Base-by-base conservation (phyloP, 2,329 filamentous ascomycete species). In the Pseudogymnoascus sp. region DNA sequence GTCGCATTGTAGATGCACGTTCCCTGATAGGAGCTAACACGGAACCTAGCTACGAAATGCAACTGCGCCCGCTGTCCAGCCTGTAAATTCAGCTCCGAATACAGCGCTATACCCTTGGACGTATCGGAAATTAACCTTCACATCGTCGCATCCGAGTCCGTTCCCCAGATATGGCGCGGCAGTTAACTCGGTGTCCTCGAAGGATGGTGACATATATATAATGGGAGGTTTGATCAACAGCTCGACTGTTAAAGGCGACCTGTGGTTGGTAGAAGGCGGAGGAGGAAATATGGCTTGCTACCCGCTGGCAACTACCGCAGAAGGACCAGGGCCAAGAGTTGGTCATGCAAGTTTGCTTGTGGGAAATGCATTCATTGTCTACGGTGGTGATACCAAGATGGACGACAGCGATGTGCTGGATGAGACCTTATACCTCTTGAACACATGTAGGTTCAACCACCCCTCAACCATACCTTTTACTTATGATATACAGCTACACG, bases 361-460 rank as follows among this genome's bases (percentile, higher is more conserved):
- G 62, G 96, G 96, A 64, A 99, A 99, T 76, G 95, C 95, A 0
- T 99, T 97, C 75, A 99, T 99, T 69, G 95, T 99, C 11, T 99
- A 97, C 73, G 96, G 95, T 60, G 95, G 95, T 73, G 96, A 99
- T 75, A 99, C 95, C 61, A 99, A 99, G 77, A 89, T 96, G 73
- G 92, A 97, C 63, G 95, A 97, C 72, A 85, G 86, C 34, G 95
- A 99, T 75, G 82, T 90, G 60, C 79, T 99, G 64, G 95, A 99
- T 71, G 93, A 99, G 77, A 97, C 95, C 0, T 80, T 99, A 11
- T 99, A 99, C 76, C 83, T 99, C 61, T 81, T 99, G 61, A 99
- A 99, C 77, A 99, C 95, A 60, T 97, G 95, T 97, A 82, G 78
- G 93, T 81, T 63, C 65, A 26, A 47, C 26, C 37, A 31, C 59